Conservation (phyloP, 495 filamentous ascomycete species). For the Trichoderma reesei region DNA sequence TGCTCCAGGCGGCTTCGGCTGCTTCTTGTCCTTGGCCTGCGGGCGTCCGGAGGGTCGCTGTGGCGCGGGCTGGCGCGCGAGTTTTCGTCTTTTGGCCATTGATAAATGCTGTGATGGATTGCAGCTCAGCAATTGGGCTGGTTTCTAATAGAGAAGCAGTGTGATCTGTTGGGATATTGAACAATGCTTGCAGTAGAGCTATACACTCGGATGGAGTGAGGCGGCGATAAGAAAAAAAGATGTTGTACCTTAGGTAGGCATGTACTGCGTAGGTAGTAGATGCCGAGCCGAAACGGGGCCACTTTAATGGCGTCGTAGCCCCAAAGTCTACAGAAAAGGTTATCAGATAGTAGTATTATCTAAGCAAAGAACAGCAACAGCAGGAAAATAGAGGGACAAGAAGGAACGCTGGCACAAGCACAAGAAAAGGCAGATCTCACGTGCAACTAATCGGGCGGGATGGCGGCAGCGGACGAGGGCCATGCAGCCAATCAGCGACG, state of each 20-base stretch:
- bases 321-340: neutral
- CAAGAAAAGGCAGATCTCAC: neutral
- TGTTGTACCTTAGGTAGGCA: too few relatives aligned
- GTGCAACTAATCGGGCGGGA: constrained; percentile 2
- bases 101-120: neutral
- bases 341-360: too few relatives aligned
- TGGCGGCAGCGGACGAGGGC: constrained; percentile 3
- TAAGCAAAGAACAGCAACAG: too few relatives aligned
- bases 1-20: constrained; percentile 15
- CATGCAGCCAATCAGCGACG: neutral
- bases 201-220: too few relatives aligned
- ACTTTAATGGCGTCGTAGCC: too few relatives aligned
- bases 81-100: constrained; percentile 31
- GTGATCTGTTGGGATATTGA: too few relatives aligned
- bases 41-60: constrained; percentile 12
- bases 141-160: neutral
- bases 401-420: neutral
- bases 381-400: neutral
- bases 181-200: too few relatives aligned
- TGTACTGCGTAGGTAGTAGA: too few relatives aligned
- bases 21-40: constrained; percentile 7
- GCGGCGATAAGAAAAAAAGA: neutral
- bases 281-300: too few relatives aligned
- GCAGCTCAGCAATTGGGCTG: neutral
- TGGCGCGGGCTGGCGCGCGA: constrained; percentile 13